Percentiles rank a stretch among this genome's conserved stretches.
These are phyloP conservation scores for Russula lepida DNA, from an alignment of 768 basidiomycete species.

Conservation along the genomic window DNA sequence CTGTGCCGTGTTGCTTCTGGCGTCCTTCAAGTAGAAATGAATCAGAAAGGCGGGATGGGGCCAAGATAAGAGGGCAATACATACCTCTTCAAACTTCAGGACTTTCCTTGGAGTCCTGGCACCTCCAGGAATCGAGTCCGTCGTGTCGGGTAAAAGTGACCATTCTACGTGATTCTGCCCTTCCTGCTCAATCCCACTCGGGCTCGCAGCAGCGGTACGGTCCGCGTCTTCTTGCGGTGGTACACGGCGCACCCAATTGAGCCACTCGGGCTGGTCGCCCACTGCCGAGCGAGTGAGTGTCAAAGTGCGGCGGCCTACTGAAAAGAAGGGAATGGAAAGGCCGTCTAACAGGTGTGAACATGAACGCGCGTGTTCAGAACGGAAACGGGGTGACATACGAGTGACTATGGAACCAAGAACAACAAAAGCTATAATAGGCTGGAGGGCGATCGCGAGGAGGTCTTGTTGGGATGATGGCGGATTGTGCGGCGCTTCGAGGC, in stretches of 20 bases:
- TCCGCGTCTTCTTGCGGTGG: not conserved
- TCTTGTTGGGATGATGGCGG: slow-evolving; percentile 67
- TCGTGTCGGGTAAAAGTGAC: not conserved
- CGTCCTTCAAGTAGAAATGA: not conserved
- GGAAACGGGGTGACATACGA: slow-evolving; percentile 35
- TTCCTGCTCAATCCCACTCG: not conserved
- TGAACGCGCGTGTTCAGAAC: not conserved
- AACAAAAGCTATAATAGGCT: slow-evolving; percentile 82
- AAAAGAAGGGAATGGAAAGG: slow-evolving; percentile 46
- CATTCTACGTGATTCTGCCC: not conserved
- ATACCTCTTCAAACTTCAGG: not conserved
- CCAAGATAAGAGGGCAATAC: not conserved
- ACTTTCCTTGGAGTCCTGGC: not conserved
- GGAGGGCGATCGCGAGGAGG: slow-evolving; percentile 58
- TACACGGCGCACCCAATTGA: slow-evolving; percentile 18
- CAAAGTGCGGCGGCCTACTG: slow-evolving; percentile 23
- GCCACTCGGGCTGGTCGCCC: slow-evolving; percentile 18
- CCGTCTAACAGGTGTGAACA: slow-evolving; percentile 29
- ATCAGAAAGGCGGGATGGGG: not conserved
- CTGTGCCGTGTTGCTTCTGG: not conserved
- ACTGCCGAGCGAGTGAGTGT: slow-evolving; percentile 3
- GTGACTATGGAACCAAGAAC: slow-evolving; percentile 81
- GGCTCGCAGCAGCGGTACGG: not conserved
- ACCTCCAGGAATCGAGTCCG: not conserved
- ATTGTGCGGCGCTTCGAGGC: slow-evolving; percentile 45